Evolutionary conservation across 805 yeast genomes (phyloP).

Genomic region (Saccharomycopsis vini): DNA sequence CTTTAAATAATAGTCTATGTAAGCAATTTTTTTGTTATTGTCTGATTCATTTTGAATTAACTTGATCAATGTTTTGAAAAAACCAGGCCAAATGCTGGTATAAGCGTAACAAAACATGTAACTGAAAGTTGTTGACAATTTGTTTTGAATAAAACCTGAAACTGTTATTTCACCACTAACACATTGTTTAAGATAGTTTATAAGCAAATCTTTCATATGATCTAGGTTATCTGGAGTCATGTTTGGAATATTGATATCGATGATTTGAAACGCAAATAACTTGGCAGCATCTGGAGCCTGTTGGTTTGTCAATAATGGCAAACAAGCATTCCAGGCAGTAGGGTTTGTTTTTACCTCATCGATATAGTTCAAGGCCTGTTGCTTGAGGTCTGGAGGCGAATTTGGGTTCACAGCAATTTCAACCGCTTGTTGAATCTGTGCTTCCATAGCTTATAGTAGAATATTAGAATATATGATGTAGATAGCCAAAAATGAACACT

Average conservation of each 20-base stretch:
- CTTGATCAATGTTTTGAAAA: slow-evolving; percentile 40
- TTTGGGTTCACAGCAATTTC: slow-evolving; percentile 69
- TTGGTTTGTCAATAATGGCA: slow-evolving; percentile 35
- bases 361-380: slow-evolving; percentile 48
- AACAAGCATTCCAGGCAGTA: slow-evolving; percentile 48
- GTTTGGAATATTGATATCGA: slow-evolving; percentile 45
- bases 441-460: slow-evolving; percentile 15
- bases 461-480: neutral
- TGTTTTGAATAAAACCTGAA: slow-evolving; percentile 38
- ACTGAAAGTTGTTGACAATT: slow-evolving; percentile 47
- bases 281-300: slow-evolving; percentile 44
- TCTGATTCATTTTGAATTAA: slow-evolving; percentile 27
- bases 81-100: slow-evolving; percentile 38
- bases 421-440: slow-evolving; percentile 82
- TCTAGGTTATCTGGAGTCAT: slow-evolving; percentile 24
- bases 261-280: slow-evolving; percentile 63
- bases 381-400: slow-evolving; percentile 51
- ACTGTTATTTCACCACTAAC: neutral
- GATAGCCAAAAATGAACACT: too few relatives aligned
- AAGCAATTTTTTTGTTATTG: slow-evolving; percentile 26
- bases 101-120: slow-evolving; percentile 43
- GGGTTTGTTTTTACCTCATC: slow-evolving; percentile 43
- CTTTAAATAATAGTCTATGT: slow-evolving; percentile 64
- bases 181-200: slow-evolving; percentile 14
- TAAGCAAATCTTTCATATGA: slow-evolving; percentile 22